Evolutionary conservation across 345 rosid genomes (phyloP), one percentile per base, ranked within the genome.

Genomic region (Camelina laxa): DNA sequence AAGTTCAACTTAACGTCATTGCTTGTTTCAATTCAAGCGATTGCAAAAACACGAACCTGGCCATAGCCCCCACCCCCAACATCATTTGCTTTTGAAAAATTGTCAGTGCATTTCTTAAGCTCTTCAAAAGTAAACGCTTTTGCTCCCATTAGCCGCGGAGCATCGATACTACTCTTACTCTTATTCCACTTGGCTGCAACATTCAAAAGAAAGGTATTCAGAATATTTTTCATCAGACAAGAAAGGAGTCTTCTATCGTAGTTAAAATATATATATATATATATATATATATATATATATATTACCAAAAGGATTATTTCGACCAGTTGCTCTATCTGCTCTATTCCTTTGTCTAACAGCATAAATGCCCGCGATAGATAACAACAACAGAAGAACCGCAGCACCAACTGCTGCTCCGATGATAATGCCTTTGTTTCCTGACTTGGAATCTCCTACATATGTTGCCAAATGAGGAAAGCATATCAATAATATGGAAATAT

Each of bases 51-150:
- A 68, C 61, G 50, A 63, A 88, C 97, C 92, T 91, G 87, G 63
- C 98, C 98, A 73, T 88, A 91, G 50, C 96, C 98, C 12, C 98
- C 97, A 7, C 88, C 86, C 27, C 98, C 95, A 51, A 90, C 72
- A 50, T 76, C 85, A 64, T 82, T 90, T 76, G 86, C 74, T 7
- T 88, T 86, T 24, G 92, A 85, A 79, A 94, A 94, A 30, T 86
- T 87, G 30, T 82, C 79, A n/a, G 92, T 82, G 72, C 80, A 87
- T 76, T 84, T 91, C 76, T 79, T 90, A 7, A 91, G 78, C 78
- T 94, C 97, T 53, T 89, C 91, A 36, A 84, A 81, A 58, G 91
- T 84, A 80, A 87, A 94, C 65, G 84, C 73, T 85, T 87, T 90
- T 47, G 93, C 91, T 68, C 93, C 97, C 82, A 84, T 84, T 42